Base-by-base conservation (phyloP, 768 basidiomycete genomes). In the Amanita muscaria region DNA sequence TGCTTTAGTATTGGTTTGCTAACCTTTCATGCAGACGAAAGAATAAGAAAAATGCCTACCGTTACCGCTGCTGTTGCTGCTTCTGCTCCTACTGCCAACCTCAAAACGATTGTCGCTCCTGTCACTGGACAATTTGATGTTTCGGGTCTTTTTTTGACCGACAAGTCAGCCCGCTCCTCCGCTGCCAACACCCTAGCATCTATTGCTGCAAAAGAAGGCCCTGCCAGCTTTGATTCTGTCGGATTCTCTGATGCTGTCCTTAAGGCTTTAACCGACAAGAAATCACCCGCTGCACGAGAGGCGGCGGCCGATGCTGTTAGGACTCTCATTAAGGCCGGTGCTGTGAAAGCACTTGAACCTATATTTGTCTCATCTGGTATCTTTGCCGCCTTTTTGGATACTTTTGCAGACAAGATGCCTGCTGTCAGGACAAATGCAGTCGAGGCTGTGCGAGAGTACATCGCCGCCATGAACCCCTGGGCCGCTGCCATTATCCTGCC, bases 361-460 rank as follows among this genome's bases (percentile, higher is more conserved):
- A 74, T 80, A 59, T 87, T 97, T 69, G 65, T 93, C 61, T 77
- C 80, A 53, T 88, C 88, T 48, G 88, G 90, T 49, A 73, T 94
- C 51, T 93, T 88, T 63, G 73, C 78, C 46, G 79, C 80, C 48
- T 85, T 97, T 56, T 74, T 96, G 57, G 93, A 96, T 66, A 64
- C 86, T 34, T 91, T 94, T 57, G 92, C 89, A 64, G 93, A 97
- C 75, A 96, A 96, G 74, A 83, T 82, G 72, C 83, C 85, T 45
- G 81, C 83, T 56, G 87, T 86, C 66, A 77, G 85, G 66, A 83
- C 79, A 50, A 83, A 85, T 46, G 86, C 93, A 43, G 67, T 93
- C 38, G 81, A 86, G 59, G 90, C 90, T 47, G 83, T 90, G 54
- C 77, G 78, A 58, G 70, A 71, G 59, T 86, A 80, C 58, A 81